Base-by-base conservation (phyloP, 139 green algal genomes). In the Picocystis salinarum region DNA sequence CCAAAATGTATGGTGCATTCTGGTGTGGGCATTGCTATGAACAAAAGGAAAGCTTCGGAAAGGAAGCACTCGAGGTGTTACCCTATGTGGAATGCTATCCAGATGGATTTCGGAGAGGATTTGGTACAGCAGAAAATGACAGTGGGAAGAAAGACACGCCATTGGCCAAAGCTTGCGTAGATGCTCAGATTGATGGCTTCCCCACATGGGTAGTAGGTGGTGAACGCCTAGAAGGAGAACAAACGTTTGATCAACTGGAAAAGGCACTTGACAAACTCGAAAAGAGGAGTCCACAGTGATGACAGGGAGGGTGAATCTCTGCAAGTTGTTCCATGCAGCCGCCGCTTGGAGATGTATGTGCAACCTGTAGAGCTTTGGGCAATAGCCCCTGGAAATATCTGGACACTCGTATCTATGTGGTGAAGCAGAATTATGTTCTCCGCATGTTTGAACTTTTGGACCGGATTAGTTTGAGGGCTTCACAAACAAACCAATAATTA, bases 21-120 rank as follows among this genome's bases (percentile, higher is more conserved):
- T 96, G 86, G 86, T 96, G 86, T 73, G 31, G 31, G 31, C 31
- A 37, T 15, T 17, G 31, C 15, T 13, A 13, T 15, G 31, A 37
- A 37, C 31, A 13, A 19, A 33, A 48, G 41, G 25, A 49, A 1
- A 64, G 73, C 29, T 80, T 97, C 52, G 36, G 36, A 20, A 44
- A 44, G 36, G 36, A 44, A 10, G 36, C 36, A 20, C 24, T 44
- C 20, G 26, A 44, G 36, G 10, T 28, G 20, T 44, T 44, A 28
- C 79, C 83, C 4, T 98, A 98, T 48, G 85, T 95, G 1, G 88
- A 98, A 69, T 98, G 88, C 70, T 98, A 83, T 67, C 88, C 88
- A 6, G 51, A 91, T 2, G 88, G 88, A 3, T 93, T 18, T n/a
- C 73, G 28, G 33, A 52, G 23, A 39, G 26, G 11, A 55, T 49